These are phyloP conservation scores for Cylindrotheca fusiformis DNA, from an alignment of 108 stramenopile species.

Conservation along the genomic window DNA sequence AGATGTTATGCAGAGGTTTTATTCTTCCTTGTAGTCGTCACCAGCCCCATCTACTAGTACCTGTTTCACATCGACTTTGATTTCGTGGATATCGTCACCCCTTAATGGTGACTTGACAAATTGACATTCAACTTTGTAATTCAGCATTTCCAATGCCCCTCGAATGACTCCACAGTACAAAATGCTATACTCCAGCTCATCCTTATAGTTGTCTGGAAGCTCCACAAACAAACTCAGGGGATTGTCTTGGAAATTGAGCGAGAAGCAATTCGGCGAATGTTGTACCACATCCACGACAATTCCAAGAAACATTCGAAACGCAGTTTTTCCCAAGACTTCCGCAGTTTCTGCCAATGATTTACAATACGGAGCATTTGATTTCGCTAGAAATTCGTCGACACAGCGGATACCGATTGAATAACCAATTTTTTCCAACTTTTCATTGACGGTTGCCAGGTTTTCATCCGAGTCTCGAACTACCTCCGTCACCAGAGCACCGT, in stretches of 20 bases:
- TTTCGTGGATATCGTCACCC: slow-evolving; percentile 92
- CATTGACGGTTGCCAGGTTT: slow-evolving; percentile 47
- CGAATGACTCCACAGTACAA: slow-evolving; percentile 91
- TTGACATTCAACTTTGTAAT: slow-evolving; percentile 76
- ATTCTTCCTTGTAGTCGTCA: slow-evolving; percentile 86
- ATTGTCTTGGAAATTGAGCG: slow-evolving; percentile 85
- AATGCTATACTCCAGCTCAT: slow-evolving; percentile 81
- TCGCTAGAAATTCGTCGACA: slow-evolving; percentile 96
- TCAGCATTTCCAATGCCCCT: slow-evolving; percentile 93
- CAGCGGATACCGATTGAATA: slow-evolving; percentile 93
- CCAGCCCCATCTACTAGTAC: slow-evolving; percentile 82
- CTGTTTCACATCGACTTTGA: slow-evolving; percentile 81
- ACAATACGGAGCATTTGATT: slow-evolving; percentile 56
- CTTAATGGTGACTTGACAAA: slow-evolving; percentile 76
- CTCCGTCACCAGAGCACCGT: slow-evolving; percentile 93
- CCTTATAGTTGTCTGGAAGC: slow-evolving; percentile 55
- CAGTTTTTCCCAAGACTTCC: slow-evolving; percentile 88
- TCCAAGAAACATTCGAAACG: slow-evolving; percentile 97
- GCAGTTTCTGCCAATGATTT: slow-evolving; percentile 79
- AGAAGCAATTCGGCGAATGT: slow-evolving; percentile 65
- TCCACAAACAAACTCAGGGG: slow-evolving; percentile 94
- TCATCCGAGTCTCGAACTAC: slow-evolving; percentile 82
- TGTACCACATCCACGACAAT: slow-evolving; percentile 78
- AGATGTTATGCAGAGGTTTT: too few species aligned
- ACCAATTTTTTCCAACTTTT: slow-evolving; percentile 92